phyloP scores from a whole-genome alignment of 805 yeast genomes.

The Kuraishia molischiana region DNA sequence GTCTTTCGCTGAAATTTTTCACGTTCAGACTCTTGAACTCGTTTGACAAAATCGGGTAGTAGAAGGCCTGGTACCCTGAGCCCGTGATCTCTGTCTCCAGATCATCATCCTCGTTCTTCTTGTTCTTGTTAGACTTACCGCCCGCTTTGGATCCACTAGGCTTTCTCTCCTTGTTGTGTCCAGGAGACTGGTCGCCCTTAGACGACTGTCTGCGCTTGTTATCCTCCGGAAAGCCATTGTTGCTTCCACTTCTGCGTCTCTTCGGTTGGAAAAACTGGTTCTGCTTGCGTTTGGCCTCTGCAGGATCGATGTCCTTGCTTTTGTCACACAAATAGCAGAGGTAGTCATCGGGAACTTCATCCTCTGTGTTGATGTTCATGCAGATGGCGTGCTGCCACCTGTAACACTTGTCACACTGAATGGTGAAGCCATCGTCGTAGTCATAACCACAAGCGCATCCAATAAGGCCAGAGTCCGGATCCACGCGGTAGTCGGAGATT shows the following conservation, averaged over 20 bases:
- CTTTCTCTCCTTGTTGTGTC: constrained; percentile 4
- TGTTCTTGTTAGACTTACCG: constrained; percentile 1
- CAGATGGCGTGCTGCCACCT: constrained; percentile 96
- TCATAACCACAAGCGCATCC: constrained; percentile 84
- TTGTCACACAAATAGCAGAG: constrained; percentile 69
- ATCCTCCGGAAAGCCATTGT: background rate
- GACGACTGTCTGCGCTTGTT: constrained; percentile 1
- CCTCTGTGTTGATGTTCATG: constrained; percentile 63
- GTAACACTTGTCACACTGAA: constrained; percentile 87
- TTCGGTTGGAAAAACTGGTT: constrained; percentile 24
- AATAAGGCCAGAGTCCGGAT: constrained; percentile 75
- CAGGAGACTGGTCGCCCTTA: background rate
- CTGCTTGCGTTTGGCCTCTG: constrained; percentile 20
- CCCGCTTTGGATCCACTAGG: constrained; percentile 1
- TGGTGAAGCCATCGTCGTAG: constrained; percentile 89
- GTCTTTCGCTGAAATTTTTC: constrained; percentile 14
- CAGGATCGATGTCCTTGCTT: constrained; percentile 29
- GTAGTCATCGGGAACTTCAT: constrained; percentile 76
- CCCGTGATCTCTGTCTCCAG: constrained; percentile 32
- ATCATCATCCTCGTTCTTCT: constrained; percentile 24
- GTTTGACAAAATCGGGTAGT: constrained; percentile 32
- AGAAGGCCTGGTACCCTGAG: constrained; percentile 43
- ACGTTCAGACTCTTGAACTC: constrained; percentile 32
- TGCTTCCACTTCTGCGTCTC: constrained; percentile 13
- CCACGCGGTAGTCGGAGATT: constrained; percentile 46